phyloP scores from a whole-genome alignment of 192 early-diverging fungal genomes.

The Allomyces macrogynus region DNA sequence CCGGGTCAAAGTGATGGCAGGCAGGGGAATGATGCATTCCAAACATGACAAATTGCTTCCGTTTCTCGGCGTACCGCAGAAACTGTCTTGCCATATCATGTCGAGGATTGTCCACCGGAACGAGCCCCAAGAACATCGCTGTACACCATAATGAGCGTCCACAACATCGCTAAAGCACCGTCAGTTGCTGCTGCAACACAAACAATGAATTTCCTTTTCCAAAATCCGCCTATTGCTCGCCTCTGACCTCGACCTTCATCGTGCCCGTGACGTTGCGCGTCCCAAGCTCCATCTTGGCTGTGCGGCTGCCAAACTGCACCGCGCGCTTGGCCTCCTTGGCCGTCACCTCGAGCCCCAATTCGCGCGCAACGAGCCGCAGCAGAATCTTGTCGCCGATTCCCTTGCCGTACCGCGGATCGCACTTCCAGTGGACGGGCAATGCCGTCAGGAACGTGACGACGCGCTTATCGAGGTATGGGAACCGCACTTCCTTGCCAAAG shows the following conservation, averaged over 20 bases:
- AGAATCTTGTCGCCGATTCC: constrained; percentile 80
- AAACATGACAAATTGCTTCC: too few relatives aligned
- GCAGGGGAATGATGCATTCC: too few relatives aligned
- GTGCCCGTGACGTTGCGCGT: constrained; percentile 13
- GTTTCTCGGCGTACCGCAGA: too few relatives aligned
- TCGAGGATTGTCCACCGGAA: too few relatives aligned
- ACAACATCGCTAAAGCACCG: too few relatives aligned
- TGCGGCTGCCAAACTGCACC: constrained; percentile 89
- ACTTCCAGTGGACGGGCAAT: constrained; percentile 57
- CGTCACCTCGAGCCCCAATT: constrained; percentile 44
- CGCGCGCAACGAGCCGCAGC: constrained; percentile 46
- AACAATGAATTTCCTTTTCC: too few relatives aligned
- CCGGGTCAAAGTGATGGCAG: too few relatives aligned
- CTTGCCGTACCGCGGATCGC: constrained; percentile 52
- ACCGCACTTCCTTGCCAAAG: constrained; percentile 62
- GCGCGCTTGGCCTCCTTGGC: constrained; percentile 68
- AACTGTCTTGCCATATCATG: too few relatives aligned
- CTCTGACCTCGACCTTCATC: neutral
- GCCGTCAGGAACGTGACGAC: constrained; percentile 44
- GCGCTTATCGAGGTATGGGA: constrained; percentile 59
- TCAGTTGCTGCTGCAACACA: too few relatives aligned
- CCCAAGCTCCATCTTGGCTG: constrained; percentile 66
- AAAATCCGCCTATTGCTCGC: too few relatives aligned
- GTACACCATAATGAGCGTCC: too few relatives aligned
- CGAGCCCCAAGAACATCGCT: too few relatives aligned